Conservation (phyloP, 2,329 filamentous ascomycete species). For the Apiospora pterosperma region DNA sequence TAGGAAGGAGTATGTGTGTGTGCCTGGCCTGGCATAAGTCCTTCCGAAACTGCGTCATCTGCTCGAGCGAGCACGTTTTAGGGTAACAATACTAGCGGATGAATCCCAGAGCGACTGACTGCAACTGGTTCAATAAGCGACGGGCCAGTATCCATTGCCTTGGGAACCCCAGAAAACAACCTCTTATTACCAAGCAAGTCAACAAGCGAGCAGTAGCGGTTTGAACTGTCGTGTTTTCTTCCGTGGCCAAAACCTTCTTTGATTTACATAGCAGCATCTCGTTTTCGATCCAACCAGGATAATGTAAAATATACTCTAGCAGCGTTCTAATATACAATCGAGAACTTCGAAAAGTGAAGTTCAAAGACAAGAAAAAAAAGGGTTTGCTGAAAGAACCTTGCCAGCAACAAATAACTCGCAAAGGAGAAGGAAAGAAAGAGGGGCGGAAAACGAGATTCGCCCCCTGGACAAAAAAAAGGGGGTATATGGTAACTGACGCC, state of each 20-base stretch:
- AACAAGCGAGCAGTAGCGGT: not conserved
- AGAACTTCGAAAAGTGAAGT: not conserved
- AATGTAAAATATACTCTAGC: not conserved
- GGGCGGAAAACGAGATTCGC: not conserved
- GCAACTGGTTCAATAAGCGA: not conserved
- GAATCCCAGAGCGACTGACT: not conserved
- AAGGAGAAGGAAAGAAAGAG: not conserved
- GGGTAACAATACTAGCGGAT: not conserved
- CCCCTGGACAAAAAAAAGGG: not conserved
- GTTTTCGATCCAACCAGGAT: not conserved
- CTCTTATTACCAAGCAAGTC: no score
- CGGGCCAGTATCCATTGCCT: not conserved
- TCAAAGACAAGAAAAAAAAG: not conserved
- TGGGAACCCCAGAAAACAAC: not conserved
- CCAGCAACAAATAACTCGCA: not conserved
- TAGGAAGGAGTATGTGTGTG: not conserved
- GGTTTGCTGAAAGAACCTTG: not conserved
- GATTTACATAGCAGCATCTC: not conserved
- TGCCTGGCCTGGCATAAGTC: not conserved
- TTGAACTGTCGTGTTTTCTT: not conserved
- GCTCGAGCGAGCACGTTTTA: conserved; percentile 1
- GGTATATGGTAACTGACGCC: not conserved
- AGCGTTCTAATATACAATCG: not conserved
- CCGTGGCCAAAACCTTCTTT: not conserved
- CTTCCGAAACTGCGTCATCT: not conserved